A percentile compares a stretch with the other conserved stretches of the same genome.
Conservation (phyloP, 2,329 filamentous ascomycete species). For the Claviceps sp. region DNA sequence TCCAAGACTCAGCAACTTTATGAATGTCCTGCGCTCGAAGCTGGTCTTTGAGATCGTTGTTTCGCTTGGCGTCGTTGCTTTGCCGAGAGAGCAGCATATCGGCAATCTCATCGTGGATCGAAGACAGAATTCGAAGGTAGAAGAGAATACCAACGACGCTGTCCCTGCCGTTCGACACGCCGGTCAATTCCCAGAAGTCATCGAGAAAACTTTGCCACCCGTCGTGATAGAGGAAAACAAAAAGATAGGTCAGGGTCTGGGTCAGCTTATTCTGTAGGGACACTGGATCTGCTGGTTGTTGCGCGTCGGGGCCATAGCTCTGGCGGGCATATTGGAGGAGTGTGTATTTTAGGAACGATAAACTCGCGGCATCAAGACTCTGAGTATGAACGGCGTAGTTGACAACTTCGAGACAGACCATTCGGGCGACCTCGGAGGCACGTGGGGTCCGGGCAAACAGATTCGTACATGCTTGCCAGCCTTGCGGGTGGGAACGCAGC, state of each 20-base stretch:
- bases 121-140: constrained; percentile 77
- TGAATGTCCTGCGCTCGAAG: constrained; percentile 76
- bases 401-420: constrained; percentile 83
- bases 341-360: constrained; percentile 66
- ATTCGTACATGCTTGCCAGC: constrained; percentile 78
- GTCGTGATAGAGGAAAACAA: constrained; percentile 71
- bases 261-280: constrained; percentile 93
- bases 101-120: constrained; percentile 93
- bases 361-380: constrained; percentile 56
- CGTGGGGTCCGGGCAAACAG: constrained; percentile 73
- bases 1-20: constrained; percentile 82
- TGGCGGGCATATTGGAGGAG: constrained; percentile 70
- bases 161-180: constrained; percentile 46
- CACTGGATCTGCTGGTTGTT: constrained; percentile 52
- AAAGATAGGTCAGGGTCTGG: constrained; percentile 88
- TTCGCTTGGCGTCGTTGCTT: constrained; percentile 66
- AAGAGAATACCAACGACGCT: constrained; percentile 68
- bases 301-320: constrained; percentile 50
- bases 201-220: constrained; percentile 87
- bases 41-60: constrained; percentile 81
- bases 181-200: constrained; percentile 70
- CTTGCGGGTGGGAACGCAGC: constrained; percentile 67
- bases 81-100: constrained; percentile 77
- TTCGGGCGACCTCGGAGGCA: constrained; percentile 69
- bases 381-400: constrained; percentile 81